Percentiles rank a stretch among this genome's conserved stretches.
These are phyloP conservation scores for Cutaneotrichosporon daszewskae DNA, from an alignment of 1,284 basidiomycete genomes.

Conservation along the genomic window DNA sequence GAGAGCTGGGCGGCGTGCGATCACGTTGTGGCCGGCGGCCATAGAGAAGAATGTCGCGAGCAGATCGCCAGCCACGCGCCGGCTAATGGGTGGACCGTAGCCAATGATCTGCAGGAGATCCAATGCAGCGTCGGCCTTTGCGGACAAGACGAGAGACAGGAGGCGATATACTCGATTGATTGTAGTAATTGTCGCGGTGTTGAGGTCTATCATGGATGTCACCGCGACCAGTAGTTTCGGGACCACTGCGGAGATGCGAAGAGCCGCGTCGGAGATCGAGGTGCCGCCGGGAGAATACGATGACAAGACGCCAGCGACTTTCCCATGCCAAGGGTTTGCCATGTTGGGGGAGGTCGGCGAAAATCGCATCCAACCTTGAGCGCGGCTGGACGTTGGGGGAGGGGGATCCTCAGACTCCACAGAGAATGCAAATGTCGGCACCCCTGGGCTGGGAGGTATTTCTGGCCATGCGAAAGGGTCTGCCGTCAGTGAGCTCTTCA, in stretches of 20 bases:
- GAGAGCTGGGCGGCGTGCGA: constrained; percentile 30
- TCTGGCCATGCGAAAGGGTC: constrained; percentile 9
- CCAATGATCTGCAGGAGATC: constrained; percentile 66
- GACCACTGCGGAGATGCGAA: constrained; percentile 25
- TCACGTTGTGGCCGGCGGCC: constrained; percentile 58
- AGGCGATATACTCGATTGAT: constrained; percentile 58
- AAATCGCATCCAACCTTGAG: constrained; percentile 29
- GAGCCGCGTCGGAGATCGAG: constrained; percentile 10
- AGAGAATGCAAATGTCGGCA: constrained; percentile 21
- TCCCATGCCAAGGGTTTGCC: too few species aligned
- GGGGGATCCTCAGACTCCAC: constrained; percentile 5
- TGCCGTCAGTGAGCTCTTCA: neutral
- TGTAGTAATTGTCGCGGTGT: constrained; percentile 30
- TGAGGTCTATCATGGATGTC: constrained; percentile 26
- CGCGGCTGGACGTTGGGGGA: neutral
- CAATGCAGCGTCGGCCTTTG: constrained; percentile 62
- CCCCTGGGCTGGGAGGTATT: neutral
- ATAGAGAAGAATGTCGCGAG: constrained; percentile 62
- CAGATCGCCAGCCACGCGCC: constrained; percentile 53
- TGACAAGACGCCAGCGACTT: too few species aligned
- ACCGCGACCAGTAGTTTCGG: constrained; percentile 29
- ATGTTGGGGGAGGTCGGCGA: too few species aligned
- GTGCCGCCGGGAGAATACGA: too few species aligned
- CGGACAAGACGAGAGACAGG: constrained; percentile 55
- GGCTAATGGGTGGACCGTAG: constrained; percentile 58